Conservation (phyloP, 257 asterid species). For the Ehretia macrophylla region DNA sequence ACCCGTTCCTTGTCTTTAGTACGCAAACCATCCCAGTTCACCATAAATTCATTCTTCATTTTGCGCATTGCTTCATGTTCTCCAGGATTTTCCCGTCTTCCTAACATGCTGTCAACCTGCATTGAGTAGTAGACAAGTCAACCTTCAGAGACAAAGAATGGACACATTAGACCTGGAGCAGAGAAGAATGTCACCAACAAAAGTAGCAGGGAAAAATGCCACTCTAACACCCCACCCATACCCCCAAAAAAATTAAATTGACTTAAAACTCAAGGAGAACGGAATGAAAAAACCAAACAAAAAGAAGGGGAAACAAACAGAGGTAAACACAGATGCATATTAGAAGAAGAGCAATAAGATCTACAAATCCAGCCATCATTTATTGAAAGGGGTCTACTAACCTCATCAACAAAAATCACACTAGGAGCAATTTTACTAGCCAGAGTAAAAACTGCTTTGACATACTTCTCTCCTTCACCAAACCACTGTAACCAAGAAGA, state of each 20-base stretch:
- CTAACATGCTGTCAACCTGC: slow-evolving; percentile 94
- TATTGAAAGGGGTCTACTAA: slow-evolving; percentile 18
- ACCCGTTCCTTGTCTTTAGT: slow-evolving; percentile 94
- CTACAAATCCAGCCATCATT: too few relatives aligned
- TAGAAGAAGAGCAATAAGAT: too few relatives aligned
- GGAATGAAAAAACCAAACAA: too few relatives aligned
- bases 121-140: neutral
- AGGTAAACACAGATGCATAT: too few relatives aligned
- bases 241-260: too few relatives aligned
- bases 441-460: slow-evolving; percentile 79
- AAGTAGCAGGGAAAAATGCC: too few relatives aligned
- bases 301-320: too few relatives aligned
- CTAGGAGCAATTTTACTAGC: slow-evolving; percentile 92
- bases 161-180: slow-evolving; percentile 2
- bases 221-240: too few relatives aligned
- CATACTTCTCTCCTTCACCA: slow-evolving; percentile 91
- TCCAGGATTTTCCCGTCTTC: slow-evolving; percentile 94
- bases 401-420: slow-evolving; percentile 86
- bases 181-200: neutral
- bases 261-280: too few relatives aligned
- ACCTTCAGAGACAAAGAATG: neutral
- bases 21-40: slow-evolving; percentile 92
- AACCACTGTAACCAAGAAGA: slow-evolving; percentile 56
- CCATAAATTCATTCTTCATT: slow-evolving; percentile 95
- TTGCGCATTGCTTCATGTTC: slow-evolving; percentile 98